Base-by-base conservation (phyloP, 495 filamentous ascomycete species). In the Aspergillus carlsbadensis region DNA sequence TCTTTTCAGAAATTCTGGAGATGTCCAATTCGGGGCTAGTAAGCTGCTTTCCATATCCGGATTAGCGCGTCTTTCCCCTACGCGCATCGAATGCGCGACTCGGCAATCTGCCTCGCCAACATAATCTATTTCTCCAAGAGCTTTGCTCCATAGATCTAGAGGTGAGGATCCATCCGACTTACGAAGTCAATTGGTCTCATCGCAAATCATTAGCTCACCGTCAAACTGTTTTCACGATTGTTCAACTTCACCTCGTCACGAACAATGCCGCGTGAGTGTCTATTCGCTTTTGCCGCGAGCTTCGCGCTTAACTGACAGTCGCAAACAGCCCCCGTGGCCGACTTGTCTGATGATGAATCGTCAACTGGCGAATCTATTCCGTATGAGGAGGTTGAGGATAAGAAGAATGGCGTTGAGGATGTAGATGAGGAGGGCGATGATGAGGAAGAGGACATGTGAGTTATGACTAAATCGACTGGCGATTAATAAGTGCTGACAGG, bases 331-430 rank as follows among this genome's bases (percentile, higher is more conserved):
- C 70, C 72, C 43, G 54, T 78, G 21, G 69, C 75, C 24, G 67
- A 72, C 21, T 43, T 71, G 15, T 80, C 76, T 15, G 79, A 81
- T 43, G 73, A 73, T 17, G 80, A 81, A 54, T 76, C 26, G 26
- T 29, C 75, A 2, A 66, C 59, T 14, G 71, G 66, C 6, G 73
- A 68, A 5, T 76, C 77, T 15, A 72, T 78, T 17, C 70, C 73
- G 21, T 74, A 68, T 24, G 67, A 72, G 13, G 67, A 70, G 37
- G 64, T 64, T 15, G 62, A 68, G 1, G 68, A 71, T 11, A 62
- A 59, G 10, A 65, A 67, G 8, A 63, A 71, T 8, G 72, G 71
- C 1, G 60, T 69, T 6, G 70, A 66, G 5, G 71, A 67, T 15
- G 67, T 68, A 1, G 73, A 73, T 1, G 73, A 70, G 5, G 71